A percentile compares a stretch with the other conserved stretches of the same genome.
These are phyloP conservation scores for Raphanus sativus DNA, from an alignment of 345 rosid genomes.

Conservation along the genomic window DNA sequence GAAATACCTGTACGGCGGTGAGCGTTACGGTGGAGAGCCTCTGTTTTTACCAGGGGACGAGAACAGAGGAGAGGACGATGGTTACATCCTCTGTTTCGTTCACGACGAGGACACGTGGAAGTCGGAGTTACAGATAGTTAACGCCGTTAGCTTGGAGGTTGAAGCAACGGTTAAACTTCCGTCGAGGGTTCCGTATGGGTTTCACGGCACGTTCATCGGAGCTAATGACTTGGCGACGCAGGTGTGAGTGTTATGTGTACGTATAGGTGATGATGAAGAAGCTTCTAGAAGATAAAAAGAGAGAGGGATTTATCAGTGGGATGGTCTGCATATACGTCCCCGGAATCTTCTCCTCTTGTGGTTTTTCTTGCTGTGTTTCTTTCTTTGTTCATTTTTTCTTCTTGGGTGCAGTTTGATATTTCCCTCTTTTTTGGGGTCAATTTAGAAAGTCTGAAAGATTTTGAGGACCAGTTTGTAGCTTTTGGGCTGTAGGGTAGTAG, in stretches of 20 bases:
- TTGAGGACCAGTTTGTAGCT: constrained; percentile 66
- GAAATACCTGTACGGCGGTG: constrained; percentile 60
- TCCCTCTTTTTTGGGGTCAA: constrained; percentile 33
- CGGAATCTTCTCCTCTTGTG: constrained; percentile 57
- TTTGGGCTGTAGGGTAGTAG: constrained; percentile 44
- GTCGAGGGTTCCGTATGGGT: constrained; percentile 85
- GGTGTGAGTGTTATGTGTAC: constrained; percentile 10
- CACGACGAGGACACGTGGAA: constrained; percentile 77
- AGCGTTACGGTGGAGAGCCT: constrained; percentile 77
- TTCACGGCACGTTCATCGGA: constrained; percentile 74
- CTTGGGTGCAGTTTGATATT: constrained; percentile 13
- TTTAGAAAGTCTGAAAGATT: constrained; percentile 41
- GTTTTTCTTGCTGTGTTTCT: neutral
- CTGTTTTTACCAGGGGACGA: constrained; percentile 54
- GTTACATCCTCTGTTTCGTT: constrained; percentile 63
- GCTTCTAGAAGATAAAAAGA: constrained; percentile 26
- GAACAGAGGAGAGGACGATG: constrained; percentile 54
- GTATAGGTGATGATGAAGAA: neutral
- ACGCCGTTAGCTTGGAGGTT: constrained; percentile 54
- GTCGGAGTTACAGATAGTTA: constrained; percentile 76
- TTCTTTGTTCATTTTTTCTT: neutral
- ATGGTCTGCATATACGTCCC: constrained; percentile 60
- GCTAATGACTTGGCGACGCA: constrained; percentile 57
- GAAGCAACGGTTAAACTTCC: constrained; percentile 75
- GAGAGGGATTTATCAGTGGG: constrained; percentile 64